These are phyloP conservation scores for Thermochaetoides thermophila DNA, from an alignment of 495 filamentous ascomycete genomes.

Conservation along the genomic window DNA sequence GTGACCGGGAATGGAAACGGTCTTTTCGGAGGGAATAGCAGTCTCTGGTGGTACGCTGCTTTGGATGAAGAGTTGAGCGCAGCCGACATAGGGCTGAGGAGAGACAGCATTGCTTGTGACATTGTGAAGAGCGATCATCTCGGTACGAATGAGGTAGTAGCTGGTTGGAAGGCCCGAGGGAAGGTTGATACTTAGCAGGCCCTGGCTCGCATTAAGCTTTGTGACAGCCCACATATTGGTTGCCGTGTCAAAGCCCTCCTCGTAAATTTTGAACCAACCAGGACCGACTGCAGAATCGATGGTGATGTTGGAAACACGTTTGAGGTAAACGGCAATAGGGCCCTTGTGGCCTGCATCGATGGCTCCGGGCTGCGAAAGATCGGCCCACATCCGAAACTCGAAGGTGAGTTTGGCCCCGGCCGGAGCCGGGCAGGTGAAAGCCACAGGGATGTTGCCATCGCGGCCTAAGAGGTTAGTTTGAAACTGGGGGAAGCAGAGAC, in stretches of 20 bases:
- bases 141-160: slow-evolving; percentile 52
- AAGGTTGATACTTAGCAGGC: slow-evolving; percentile 44
- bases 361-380: slow-evolving; percentile 36
- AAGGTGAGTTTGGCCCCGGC: slow-evolving; percentile 44
- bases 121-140: slow-evolving; percentile 53
- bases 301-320: slow-evolving; percentile 35
- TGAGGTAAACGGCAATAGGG: slow-evolving; percentile 61
- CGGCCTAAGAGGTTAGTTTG: slow-evolving; percentile 29
- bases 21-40: slow-evolving; percentile 25
- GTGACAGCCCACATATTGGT: slow-evolving; percentile 51
- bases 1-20: slow-evolving; percentile 50
- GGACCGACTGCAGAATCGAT: slow-evolving; percentile 31
- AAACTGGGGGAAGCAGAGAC: background rate
- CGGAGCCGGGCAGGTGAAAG: slow-evolving; percentile 40
- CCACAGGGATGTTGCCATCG: slow-evolving; percentile 39
- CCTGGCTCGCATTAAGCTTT: slow-evolving; percentile 46
- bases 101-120: slow-evolving; percentile 35
- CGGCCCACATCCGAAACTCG: slow-evolving; percentile 45
- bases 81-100: slow-evolving; percentile 54
- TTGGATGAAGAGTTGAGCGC: slow-evolving; percentile 52
- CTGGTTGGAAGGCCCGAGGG: slow-evolving; percentile 46
- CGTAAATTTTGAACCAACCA: slow-evolving; percentile 74
- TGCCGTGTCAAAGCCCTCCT: slow-evolving; percentile 43
- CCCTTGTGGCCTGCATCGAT: slow-evolving; percentile 53
- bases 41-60: slow-evolving; percentile 32